These are phyloP conservation scores for Solanum gracilifrons DNA, from an alignment of 257 asterid genomes.

Conservation along the genomic window DNA sequence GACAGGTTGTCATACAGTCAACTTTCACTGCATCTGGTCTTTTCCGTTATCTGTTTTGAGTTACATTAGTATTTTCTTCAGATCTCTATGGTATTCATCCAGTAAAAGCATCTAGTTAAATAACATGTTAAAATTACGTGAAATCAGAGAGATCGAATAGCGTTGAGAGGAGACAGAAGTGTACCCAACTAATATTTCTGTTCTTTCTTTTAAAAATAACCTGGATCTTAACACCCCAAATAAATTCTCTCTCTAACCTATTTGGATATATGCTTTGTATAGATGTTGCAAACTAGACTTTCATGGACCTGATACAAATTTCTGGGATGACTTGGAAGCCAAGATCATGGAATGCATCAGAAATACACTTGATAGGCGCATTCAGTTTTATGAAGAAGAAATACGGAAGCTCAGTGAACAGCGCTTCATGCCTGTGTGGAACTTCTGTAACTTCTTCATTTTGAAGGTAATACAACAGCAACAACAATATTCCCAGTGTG, in stretches of 20 bases:
- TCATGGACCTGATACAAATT: constrained; percentile 73
- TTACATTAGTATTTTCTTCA: background rate
- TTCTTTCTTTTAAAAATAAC: background rate
- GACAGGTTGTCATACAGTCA: background rate
- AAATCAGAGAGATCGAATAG: background rate
- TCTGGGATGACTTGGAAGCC: constrained; percentile 90
- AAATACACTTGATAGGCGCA: constrained; percentile 87
- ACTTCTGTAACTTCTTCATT: constrained; percentile 91
- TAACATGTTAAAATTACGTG: background rate
- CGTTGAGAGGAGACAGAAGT: background rate
- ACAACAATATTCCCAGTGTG: background rate
- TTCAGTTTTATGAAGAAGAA: constrained; percentile 96
- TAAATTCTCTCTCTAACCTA: background rate
- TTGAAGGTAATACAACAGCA: constrained; percentile 42
- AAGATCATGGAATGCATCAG: constrained; percentile 80
- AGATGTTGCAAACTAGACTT: constrained; percentile 96
- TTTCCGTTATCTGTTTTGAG: background rate
- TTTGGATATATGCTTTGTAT: constrained; percentile 14
- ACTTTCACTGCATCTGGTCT: background rate
- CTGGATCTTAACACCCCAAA: background rate
- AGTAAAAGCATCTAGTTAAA: background rate
- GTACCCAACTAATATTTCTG: background rate
- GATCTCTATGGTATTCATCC: background rate
- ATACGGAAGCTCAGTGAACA: constrained; percentile 97
- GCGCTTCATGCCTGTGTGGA: constrained; percentile 95